Percentiles rank a stretch among this genome's conserved stretches.
Conservation (phyloP, 108 stramenopile species). For the Epipyxis sp. region DNA sequence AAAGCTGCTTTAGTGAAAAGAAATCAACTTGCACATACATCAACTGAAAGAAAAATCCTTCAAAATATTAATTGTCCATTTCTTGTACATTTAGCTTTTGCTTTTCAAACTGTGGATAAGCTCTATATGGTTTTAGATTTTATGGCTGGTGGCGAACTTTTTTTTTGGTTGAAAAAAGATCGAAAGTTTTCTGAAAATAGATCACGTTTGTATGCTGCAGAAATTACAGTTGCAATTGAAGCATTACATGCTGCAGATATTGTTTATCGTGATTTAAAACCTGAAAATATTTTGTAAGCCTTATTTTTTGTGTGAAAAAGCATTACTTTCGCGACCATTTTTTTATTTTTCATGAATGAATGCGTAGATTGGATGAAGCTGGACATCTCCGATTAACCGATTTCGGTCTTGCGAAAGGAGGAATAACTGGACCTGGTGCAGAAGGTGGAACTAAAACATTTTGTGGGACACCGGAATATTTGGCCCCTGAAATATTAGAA, state of each 20-base stretch:
- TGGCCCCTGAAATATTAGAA: slow-evolving; percentile 61
- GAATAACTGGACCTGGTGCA: slow-evolving; percentile 39
- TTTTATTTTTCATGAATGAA: neutral
- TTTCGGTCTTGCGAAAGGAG: slow-evolving; percentile 59
- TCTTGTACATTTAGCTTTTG: slow-evolving; percentile 53
- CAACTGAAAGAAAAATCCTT: slow-evolving; percentile 58
- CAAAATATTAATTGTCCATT: slow-evolving; percentile 55
- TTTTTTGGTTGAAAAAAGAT: slow-evolving; percentile 52
- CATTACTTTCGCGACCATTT: neutral
- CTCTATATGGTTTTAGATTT: slow-evolving; percentile 54
- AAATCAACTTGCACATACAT: slow-evolving; percentile 56
- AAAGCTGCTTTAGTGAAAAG: slow-evolving; percentile 38
- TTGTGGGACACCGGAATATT: slow-evolving; percentile 63
- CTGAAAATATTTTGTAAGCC: slow-evolving; percentile 60
- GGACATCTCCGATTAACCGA: slow-evolving; percentile 57
- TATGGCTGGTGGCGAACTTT: slow-evolving; percentile 57
- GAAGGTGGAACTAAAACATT: slow-evolving; percentile 44
- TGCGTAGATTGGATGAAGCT: slow-evolving; percentile 31
- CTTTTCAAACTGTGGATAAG: slow-evolving; percentile 51
- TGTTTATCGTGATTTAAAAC: slow-evolving; percentile 43
- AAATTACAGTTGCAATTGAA: slow-evolving; percentile 33
- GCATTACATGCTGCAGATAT: slow-evolving; percentile 30
- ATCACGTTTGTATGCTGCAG: slow-evolving; percentile 30
- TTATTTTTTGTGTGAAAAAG: neutral
- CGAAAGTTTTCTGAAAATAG: slow-evolving; percentile 33